Conservation (phyloP, 2,329 filamentous ascomycete genomes). For the Penicillium thymicola region DNA sequence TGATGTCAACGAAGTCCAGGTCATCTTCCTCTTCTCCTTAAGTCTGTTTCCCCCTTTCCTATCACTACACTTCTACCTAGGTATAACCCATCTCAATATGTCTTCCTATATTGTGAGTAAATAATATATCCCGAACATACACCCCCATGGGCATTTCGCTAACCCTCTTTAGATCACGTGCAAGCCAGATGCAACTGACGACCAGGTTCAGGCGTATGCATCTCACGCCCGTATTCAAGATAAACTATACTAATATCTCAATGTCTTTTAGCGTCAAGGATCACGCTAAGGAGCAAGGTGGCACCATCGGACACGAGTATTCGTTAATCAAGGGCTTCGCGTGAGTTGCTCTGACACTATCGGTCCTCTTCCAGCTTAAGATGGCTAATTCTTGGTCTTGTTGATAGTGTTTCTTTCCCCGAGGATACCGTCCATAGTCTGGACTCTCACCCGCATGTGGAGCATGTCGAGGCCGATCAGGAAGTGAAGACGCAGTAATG, state of each 20-base stretch:
- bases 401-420: not conserved
- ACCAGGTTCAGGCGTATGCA: constrained; percentile 3
- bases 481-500: not conserved
- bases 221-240: not conserved
- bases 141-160: not conserved
- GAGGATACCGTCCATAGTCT: not conserved
- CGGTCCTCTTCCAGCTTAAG: not conserved
- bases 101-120: constrained; percentile 3
- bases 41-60: not conserved
- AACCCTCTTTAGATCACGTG: constrained; percentile 1
- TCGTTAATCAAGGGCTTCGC: constrained; percentile 9
- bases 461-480: not conserved
- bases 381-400: not conserved
- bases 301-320: constrained; percentile 4
- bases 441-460: constrained; percentile 1
- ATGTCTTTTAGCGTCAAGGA: constrained; percentile 1
- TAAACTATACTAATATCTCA: not conserved
- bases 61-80: not conserved
- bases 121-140: no score
- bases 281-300: constrained; percentile 2
- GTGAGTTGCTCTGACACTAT: not conserved
- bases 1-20: constrained; percentile 3
- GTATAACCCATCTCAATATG: not conserved
- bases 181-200: constrained; percentile 1
- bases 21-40: not conserved